These are phyloP conservation scores for Micractinium sp. DNA, from an alignment of 139 green algal species.

Conservation along the genomic window DNA sequence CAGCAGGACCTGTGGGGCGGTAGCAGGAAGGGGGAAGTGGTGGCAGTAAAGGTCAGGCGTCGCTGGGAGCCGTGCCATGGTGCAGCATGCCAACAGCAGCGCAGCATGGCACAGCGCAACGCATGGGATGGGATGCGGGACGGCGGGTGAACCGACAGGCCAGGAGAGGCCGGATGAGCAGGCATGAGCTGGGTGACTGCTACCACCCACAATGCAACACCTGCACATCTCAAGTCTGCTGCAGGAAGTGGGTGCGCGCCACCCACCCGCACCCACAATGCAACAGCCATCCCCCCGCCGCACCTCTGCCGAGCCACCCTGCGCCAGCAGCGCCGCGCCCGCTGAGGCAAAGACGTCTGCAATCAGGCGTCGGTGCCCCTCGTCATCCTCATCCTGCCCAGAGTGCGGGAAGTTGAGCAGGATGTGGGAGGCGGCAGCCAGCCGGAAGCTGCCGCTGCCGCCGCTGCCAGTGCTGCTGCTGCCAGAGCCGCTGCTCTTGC, in stretches of 20 bases:
- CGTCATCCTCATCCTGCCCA: slow-evolving; percentile 38
- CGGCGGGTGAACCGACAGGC: too few relatives aligned
- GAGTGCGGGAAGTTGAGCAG: slow-evolving; percentile 52
- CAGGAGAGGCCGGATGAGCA: too few relatives aligned
- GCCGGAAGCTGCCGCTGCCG: background rate
- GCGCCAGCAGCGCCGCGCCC: background rate
- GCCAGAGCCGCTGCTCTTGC: background rate
- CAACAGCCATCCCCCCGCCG: background rate
- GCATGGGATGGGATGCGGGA: too few relatives aligned
- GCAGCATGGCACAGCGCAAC: too few relatives aligned
- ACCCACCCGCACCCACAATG: background rate
- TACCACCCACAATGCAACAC: background rate
- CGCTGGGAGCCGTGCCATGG: too few relatives aligned
- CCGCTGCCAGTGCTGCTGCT: background rate
- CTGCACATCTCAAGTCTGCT: too few relatives aligned
- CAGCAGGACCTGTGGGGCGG: background rate
- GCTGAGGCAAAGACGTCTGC: slow-evolving; percentile 12
- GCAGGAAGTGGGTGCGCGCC: background rate
- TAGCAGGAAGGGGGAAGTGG: background rate
- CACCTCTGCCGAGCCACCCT: background rate
- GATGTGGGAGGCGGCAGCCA: slow-evolving; percentile 14
- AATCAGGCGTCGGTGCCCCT: slow-evolving; percentile 45
- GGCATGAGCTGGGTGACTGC: background rate
- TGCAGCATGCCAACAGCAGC: background rate
- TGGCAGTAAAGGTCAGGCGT: too few relatives aligned